phyloP scores from a whole-genome alignment of 305 asterid genomes.

The Ruellia speciosa region DNA sequence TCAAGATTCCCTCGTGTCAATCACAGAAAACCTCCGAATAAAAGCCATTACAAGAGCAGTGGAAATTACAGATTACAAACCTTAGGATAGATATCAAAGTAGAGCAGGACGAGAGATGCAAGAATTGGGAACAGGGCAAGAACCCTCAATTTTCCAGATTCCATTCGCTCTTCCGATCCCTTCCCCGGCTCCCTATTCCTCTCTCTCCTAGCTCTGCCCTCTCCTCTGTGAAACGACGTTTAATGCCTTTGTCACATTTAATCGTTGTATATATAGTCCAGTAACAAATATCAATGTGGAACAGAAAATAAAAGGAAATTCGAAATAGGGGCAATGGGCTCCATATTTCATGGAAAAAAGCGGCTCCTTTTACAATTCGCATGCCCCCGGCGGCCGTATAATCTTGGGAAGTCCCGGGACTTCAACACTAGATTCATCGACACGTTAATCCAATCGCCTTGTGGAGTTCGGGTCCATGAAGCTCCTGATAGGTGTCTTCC shows the following conservation, averaged over 20 bases:
- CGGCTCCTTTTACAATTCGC: too few species aligned
- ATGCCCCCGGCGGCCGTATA: not conserved
- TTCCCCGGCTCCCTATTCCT: slow-evolving; percentile 3
- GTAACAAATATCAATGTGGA: too few species aligned
- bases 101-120: slow-evolving; percentile 46
- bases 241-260: not conserved
- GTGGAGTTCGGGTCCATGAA: not conserved
- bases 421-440: not conserved
- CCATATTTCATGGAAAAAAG: slow-evolving; percentile 17
- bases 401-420: not conserved
- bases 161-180: slow-evolving; percentile 30
- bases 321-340: too few species aligned
- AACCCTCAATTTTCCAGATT: slow-evolving; percentile 42
- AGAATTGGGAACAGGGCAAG: slow-evolving; percentile 62
- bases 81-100: slow-evolving; percentile 48
- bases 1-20: not conserved
- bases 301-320: slow-evolving; percentile 3
- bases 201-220: slow-evolving; percentile 7
- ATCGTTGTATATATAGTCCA: not conserved
- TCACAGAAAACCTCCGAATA: slow-evolving; percentile 6
- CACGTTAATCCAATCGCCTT: slow-evolving; percentile 1
- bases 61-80: slow-evolving; percentile 24
- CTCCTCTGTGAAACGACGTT: not conserved
- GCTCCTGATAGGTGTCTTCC: not conserved
- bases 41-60: not conserved